phyloP scores from a whole-genome alignment of 306 rosid genomes.

The Glycine soja region DNA sequence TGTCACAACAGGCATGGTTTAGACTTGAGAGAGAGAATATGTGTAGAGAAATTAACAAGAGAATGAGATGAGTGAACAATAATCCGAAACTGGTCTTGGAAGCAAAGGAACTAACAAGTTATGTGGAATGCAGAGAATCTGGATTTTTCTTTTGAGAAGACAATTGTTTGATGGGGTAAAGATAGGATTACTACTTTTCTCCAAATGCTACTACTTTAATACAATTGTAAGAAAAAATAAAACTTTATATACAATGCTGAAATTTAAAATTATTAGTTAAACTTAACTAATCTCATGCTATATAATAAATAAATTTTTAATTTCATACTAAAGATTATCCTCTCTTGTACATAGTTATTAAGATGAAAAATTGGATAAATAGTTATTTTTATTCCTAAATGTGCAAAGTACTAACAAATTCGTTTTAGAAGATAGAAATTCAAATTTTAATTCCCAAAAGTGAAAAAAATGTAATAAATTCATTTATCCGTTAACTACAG shows the following conservation, averaged over 20 bases:
- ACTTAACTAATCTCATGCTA: background rate
- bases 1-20: slow-evolving; percentile 66
- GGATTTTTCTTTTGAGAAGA: background rate
- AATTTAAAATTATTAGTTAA: no score
- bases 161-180: background rate
- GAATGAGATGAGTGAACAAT: slow-evolving; percentile 26
- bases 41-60: background rate
- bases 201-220: no score
- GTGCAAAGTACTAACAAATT: no score
- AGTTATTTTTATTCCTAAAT: no score
- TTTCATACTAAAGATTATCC: background rate
- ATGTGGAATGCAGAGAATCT: slow-evolving; percentile 2
- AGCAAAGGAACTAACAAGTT: slow-evolving; percentile 34
- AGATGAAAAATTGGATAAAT: no score
- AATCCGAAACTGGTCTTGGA: slow-evolving; percentile 23
- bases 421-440: no score
- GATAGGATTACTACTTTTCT: no score
- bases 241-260: no score
- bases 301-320: background rate
- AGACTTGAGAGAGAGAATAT: slow-evolving; percentile 20
- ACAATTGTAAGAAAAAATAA: no score
- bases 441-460: no score
- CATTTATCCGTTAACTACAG: no score
- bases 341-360: background rate
- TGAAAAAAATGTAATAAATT: no score